Evolutionary conservation across 371 early-diverging fungal species (phyloP).

Genomic region (Smittium culicis): DNA sequence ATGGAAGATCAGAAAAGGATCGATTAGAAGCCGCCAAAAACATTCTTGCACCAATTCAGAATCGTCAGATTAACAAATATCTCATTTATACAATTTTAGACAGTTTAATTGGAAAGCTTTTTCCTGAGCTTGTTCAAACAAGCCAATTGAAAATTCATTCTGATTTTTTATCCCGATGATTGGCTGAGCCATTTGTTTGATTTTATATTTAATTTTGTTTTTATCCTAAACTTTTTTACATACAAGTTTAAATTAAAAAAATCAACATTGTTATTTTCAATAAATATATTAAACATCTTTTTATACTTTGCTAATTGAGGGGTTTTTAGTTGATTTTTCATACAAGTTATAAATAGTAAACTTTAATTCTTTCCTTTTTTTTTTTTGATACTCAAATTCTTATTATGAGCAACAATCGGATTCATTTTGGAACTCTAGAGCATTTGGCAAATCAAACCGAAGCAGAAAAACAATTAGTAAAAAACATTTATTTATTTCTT

Average conservation of each 20-base stretch:
- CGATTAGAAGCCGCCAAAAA: slow-evolving; percentile 21
- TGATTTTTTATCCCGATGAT: slow-evolving; percentile 4
- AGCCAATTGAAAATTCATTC: background rate
- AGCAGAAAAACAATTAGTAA: background rate
- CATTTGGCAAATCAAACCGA: too few species aligned
- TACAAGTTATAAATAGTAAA: too few species aligned
- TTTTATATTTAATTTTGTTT: background rate
- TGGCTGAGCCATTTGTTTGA: background rate
- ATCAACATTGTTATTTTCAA: background rate
- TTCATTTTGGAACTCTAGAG: slow-evolving; percentile 22
- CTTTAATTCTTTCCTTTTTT: too few species aligned
- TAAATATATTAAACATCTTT: background rate
- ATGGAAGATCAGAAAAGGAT: slow-evolving; percentile 21
- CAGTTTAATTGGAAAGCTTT: slow-evolving; percentile 25
- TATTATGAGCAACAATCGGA: too few species aligned
- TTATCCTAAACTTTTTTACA: background rate
- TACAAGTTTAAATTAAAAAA: background rate
- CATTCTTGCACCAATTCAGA: slow-evolving; percentile 30
- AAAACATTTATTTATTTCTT: background rate
- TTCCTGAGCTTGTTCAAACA: slow-evolving; percentile 22
- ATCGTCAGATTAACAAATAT: slow-evolving; percentile 31
- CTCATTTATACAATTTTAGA: slow-evolving; percentile 29
- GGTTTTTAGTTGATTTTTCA: too few species aligned
- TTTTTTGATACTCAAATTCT: too few species aligned
- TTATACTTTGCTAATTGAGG: too few species aligned